phyloP scores from a whole-genome alignment of 805 yeast genomes.

The Yarrowia osloensis region DNA sequence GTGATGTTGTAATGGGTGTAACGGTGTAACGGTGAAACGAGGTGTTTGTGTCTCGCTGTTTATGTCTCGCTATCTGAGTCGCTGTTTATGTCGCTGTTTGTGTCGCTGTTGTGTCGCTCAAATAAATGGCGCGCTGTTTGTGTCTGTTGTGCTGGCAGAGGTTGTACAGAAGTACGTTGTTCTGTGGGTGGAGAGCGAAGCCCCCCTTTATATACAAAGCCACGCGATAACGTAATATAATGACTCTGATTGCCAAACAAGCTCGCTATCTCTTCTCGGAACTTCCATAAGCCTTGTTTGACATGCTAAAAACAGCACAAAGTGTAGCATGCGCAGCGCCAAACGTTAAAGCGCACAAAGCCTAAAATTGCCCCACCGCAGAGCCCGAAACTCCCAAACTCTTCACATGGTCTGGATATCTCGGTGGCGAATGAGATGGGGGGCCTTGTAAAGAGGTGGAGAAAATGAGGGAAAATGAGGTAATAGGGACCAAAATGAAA shows the following conservation, averaged over 20 bases:
- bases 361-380: conserved; percentile 2
- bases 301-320: conserved; percentile 25
- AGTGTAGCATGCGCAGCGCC: not conserved
- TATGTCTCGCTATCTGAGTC: not conserved
- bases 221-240: conserved; percentile 28
- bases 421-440: too few relatives aligned
- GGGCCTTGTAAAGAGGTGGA: too few relatives aligned
- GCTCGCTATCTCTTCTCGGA: conserved; percentile 31
- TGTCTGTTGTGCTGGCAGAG: too few relatives aligned
- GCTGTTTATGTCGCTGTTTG: not conserved
- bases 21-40: too few relatives aligned
- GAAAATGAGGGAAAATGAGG: too few relatives aligned
- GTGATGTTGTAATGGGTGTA: too few relatives aligned
- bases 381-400: not conserved
- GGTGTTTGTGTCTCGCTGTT: too few relatives aligned
- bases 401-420: too few relatives aligned
- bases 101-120: too few relatives aligned
- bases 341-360: too few relatives aligned
- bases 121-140: too few relatives aligned
- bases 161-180: not conserved
- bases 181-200: not conserved
- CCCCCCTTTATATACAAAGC: conserved; percentile 14
- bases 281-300: conserved; percentile 30
- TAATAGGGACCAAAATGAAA: too few relatives aligned
- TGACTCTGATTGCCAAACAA: conserved; percentile 30